Conservation (phyloP, 495 filamentous ascomycete genomes). For the Cercophora newfieldiana region DNA sequence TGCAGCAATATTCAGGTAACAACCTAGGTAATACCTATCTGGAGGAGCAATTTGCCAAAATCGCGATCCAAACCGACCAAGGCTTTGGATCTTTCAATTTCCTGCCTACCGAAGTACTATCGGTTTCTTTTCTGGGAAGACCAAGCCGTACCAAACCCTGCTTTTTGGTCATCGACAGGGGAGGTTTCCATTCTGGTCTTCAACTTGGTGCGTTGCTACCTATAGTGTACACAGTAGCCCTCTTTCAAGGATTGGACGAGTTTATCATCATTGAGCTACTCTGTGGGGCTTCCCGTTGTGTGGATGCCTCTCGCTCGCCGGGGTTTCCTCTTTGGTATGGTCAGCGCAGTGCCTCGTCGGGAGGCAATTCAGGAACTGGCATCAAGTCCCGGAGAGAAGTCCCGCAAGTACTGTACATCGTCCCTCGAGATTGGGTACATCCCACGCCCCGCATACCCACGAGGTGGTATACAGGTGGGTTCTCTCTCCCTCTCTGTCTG, state of each 20-base stretch:
- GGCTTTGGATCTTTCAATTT: too few species aligned
- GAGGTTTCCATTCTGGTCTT: background rate
- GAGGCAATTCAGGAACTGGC: background rate
- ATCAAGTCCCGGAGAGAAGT: background rate
- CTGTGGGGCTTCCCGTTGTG: background rate
- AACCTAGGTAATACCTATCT: background rate
- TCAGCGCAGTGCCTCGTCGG: background rate
- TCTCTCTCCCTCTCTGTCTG: background rate
- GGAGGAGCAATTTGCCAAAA: background rate
- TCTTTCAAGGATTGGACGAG: too few species aligned
- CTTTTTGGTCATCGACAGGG: background rate
- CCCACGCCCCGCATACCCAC: background rate
- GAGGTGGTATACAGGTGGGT: background rate
- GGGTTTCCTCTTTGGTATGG: background rate
- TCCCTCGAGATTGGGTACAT: background rate
- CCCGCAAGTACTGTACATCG: slow-evolving; percentile 4
- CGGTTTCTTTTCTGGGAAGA: background rate
- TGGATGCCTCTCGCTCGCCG: background rate
- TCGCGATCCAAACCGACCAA: background rate
- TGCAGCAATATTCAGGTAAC: too few species aligned
- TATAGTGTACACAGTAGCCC: too few species aligned
- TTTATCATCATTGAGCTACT: too few species aligned
- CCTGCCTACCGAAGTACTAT: background rate
- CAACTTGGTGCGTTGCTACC: background rate
- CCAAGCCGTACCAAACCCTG: background rate